Percentiles rank a stretch among this genome's conserved stretches.
Evolutionary conservation across 495 filamentous ascomycete genomes (phyloP).

Genomic region (Hypoxylon lienhwacheense): DNA sequence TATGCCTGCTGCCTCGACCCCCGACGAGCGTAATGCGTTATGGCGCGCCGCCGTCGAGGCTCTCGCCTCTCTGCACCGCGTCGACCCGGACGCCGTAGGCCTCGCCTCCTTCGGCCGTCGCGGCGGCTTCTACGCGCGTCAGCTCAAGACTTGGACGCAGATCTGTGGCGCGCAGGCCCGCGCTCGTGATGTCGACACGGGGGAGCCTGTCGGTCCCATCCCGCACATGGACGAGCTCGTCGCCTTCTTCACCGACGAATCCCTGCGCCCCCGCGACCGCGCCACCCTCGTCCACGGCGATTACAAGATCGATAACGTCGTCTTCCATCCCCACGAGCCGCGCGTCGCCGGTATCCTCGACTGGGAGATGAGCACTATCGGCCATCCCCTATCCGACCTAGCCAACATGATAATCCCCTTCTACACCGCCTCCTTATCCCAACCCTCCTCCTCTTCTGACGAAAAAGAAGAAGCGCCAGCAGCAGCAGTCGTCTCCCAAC

Average conservation of each 20-base stretch:
- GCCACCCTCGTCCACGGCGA: slow-evolving; percentile 87
- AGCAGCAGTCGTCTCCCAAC: slow-evolving; percentile 40
- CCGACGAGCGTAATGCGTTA: slow-evolving; percentile 71
- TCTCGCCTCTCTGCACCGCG: slow-evolving; percentile 81
- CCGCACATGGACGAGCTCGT: slow-evolving; percentile 81
- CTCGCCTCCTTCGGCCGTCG: slow-evolving; percentile 73
- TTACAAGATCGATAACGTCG: slow-evolving; percentile 97
- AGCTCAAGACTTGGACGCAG: slow-evolving; percentile 76
- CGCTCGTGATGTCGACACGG: slow-evolving; percentile 73
- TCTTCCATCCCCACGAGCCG: slow-evolving; percentile 88
- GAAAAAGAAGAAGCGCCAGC: background rate
- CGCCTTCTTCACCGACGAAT: slow-evolving; percentile 68
- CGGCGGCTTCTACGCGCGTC: slow-evolving; percentile 80
- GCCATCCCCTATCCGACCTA: slow-evolving; percentile 88
- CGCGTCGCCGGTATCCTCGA: slow-evolving; percentile 91
- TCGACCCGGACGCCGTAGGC: slow-evolving; percentile 65
- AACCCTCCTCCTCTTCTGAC: slow-evolving; percentile 9
- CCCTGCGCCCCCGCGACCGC: slow-evolving; percentile 73
- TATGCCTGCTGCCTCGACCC: slow-evolving; percentile 67
- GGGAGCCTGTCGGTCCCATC: slow-evolving; percentile 74
- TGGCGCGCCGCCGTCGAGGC: slow-evolving; percentile 85
- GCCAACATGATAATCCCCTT: slow-evolving; percentile 77
- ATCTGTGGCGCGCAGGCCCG: slow-evolving; percentile 78
- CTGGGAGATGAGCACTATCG: slow-evolving; percentile 97
- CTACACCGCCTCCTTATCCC: slow-evolving; percentile 44